Evolutionary conservation across 495 filamentous ascomycete genomes (phyloP).

Genomic region (Cercophora sp.): DNA sequence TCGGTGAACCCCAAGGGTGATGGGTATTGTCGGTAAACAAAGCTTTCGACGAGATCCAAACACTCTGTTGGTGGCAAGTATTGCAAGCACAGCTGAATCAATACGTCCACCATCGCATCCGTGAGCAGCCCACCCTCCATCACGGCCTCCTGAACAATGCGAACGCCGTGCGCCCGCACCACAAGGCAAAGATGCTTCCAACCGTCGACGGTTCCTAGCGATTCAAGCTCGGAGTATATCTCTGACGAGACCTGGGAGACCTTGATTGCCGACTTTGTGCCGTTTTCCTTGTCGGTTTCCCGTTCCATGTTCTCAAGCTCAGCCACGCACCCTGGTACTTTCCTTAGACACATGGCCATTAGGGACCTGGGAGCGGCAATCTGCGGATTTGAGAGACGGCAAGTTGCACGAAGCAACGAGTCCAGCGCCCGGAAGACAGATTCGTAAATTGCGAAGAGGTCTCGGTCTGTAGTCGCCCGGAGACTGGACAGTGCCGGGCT

Average conservation of each 20-base stretch:
- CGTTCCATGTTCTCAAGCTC: slow-evolving; percentile 53
- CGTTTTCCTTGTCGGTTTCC: slow-evolving; percentile 48
- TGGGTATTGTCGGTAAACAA: slow-evolving; percentile 33
- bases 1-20: slow-evolving; percentile 30
- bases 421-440: slow-evolving; percentile 46
- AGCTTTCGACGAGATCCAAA: slow-evolving; percentile 32
- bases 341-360: slow-evolving; percentile 60
- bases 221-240: slow-evolving; percentile 66
- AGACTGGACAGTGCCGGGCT: slow-evolving; percentile 18
- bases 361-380: slow-evolving; percentile 43
- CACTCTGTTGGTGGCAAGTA: slow-evolving; percentile 38
- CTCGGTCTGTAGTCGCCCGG: slow-evolving; percentile 2
- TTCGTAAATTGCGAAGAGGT: slow-evolving; percentile 18
- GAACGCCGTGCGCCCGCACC: slow-evolving; percentile 64
- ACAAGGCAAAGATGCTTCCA: slow-evolving; percentile 64
- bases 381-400: slow-evolving; percentile 2
- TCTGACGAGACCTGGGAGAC: slow-evolving; percentile 37
- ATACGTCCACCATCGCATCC: slow-evolving; percentile 31
- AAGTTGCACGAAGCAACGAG: slow-evolving; percentile 45
- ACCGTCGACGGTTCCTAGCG: slow-evolving; percentile 52
- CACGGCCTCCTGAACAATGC: slow-evolving; percentile 53
- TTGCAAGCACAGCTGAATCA: slow-evolving; percentile 42
- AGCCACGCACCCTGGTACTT: slow-evolving; percentile 60
- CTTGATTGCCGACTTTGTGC: slow-evolving; percentile 36
- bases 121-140: slow-evolving; percentile 42